Percentiles rank a stretch among this genome's conserved stretches.
Conservation (phyloP, 306 rosid genomes). For the Styphnolobium japonicum region DNA sequence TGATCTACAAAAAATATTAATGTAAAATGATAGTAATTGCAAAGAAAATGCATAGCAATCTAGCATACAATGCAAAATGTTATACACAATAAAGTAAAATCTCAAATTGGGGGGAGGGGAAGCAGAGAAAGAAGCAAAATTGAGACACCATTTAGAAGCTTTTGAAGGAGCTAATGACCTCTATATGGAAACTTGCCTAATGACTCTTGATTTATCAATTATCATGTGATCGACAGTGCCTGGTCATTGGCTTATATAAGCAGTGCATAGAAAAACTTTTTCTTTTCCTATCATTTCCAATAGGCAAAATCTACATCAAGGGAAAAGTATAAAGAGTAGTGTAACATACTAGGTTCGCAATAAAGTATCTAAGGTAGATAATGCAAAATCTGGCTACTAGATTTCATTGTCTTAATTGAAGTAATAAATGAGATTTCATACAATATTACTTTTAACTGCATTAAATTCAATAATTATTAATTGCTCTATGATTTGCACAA, state of each 20-base stretch:
- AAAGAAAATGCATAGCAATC: neutral
- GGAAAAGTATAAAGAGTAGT: no score
- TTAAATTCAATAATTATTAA: no score
- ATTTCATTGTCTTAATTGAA: no score
- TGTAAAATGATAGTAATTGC: neutral
- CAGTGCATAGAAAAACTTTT: neutral
- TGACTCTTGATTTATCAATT: neutral
- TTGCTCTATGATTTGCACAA: no score
- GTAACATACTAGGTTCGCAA: no score
- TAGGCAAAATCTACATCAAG: no score
- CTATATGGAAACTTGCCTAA: neutral
- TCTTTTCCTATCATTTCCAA: neutral
- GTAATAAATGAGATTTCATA: no score
- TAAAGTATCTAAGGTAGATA: no score
- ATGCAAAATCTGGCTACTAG: no score
- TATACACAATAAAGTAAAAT: neutral
- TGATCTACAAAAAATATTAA: neutral
- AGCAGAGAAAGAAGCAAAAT: no score
- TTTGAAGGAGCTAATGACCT: neutral
- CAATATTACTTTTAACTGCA: no score
- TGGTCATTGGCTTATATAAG: neutral
- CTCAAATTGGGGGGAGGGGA: no score
- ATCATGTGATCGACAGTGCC: neutral
- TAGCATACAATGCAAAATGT: neutral
- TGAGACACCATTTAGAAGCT: neutral